Conservation (phyloP, 257 asterid genomes). For the Solanum lycopersicoides region DNA sequence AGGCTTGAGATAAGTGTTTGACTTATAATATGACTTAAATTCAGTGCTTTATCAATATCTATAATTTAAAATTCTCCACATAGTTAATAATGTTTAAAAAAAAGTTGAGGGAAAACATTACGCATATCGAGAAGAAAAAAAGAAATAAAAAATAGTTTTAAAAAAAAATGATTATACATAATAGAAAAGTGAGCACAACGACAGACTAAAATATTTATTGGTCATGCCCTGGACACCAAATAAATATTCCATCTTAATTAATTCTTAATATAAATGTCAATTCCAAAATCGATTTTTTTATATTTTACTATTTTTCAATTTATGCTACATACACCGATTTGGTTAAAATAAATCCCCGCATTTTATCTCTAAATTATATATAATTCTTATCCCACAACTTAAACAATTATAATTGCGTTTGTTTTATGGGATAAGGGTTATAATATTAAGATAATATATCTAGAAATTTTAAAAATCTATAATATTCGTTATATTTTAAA, state of each 20-base stretch:
- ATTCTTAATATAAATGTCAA: neutral
- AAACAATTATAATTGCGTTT: neutral
- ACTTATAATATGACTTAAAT: neutral
- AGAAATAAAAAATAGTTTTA: rapidly evolving
- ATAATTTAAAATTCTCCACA: neutral
- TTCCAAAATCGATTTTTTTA: neutral
- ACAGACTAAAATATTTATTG: neutral
- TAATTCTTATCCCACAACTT: neutral
- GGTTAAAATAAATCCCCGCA: neutral
- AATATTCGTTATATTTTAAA: too few relatives aligned
- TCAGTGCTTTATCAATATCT: neutral
- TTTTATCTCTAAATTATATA: neutral
- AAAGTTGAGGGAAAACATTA: neutral
- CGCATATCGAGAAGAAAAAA: neutral
- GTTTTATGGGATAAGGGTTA: neutral
- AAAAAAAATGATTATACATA: neutral
- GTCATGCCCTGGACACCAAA: neutral
- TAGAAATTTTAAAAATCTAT: too few relatives aligned
- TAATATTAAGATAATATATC: neutral
- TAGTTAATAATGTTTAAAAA: neutral
- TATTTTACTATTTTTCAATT: neutral
- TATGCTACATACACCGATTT: neutral
- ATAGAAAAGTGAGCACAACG: neutral
- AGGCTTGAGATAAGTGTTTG: neutral
- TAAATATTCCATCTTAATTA: neutral